A percentile compares a stretch with the other conserved stretches of the same genome.
phyloP scores from a whole-genome alignment of 352 stramenopile genomes.

The Ophiocytium majus region DNA sequence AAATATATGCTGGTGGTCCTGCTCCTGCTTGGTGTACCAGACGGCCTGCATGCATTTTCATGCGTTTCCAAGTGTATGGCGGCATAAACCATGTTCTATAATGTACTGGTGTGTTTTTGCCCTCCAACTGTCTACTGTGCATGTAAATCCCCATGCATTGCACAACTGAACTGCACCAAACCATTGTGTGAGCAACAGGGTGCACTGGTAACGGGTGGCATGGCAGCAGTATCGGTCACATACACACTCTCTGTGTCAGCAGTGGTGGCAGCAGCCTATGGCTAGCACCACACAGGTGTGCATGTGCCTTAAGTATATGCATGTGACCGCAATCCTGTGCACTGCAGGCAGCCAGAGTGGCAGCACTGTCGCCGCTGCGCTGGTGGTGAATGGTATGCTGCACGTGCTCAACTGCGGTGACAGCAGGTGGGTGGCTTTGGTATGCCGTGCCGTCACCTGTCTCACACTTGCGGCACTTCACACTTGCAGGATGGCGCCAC shows the following conservation, averaged over 20 bases:
- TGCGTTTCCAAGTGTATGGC: no score
- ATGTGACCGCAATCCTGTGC: neutral
- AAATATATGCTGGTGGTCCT: no score
- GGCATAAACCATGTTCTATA: no score
- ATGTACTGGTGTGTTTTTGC: no score
- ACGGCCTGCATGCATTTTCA: no score
- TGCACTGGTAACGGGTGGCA: neutral
- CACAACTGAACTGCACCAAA: no score
- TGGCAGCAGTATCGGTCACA: neutral
- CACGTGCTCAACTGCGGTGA: slow-evolving; percentile 17
- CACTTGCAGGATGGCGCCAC: no score
- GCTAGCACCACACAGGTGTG: no score
- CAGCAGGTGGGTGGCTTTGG: neutral
- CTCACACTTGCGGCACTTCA: neutral
- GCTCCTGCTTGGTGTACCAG: no score
- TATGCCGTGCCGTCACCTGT: neutral
- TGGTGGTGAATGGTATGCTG: neutral
- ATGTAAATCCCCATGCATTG: no score
- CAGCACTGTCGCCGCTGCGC: slow-evolving; percentile 9
- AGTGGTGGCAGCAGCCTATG: neutral
- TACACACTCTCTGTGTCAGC: neutral
- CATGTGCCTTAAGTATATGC: neutral
- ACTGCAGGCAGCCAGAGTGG: slow-evolving; percentile 1
- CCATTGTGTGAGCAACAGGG: no score
- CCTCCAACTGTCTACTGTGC: no score